A percentile compares a stretch with the other conserved stretches of the same genome.
Conservation (phyloP, 2,329 filamentous ascomycete species). For the Cryphonectria radicalis region DNA sequence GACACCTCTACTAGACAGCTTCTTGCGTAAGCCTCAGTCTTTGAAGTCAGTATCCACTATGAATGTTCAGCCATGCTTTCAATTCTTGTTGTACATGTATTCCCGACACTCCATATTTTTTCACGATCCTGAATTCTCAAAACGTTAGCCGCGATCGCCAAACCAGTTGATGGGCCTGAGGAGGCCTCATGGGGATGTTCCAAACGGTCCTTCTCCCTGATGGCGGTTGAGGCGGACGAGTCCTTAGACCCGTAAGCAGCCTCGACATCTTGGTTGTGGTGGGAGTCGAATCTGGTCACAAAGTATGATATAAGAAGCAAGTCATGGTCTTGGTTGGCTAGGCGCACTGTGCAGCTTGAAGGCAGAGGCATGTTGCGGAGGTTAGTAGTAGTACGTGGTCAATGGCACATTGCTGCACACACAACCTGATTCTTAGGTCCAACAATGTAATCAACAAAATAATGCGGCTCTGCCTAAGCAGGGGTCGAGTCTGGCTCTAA, state of each 20-base stretch:
- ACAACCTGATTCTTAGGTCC: neutral
- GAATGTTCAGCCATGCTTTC: neutral
- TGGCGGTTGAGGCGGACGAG: neutral
- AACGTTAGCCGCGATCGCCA: neutral
- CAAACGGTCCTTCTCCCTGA: neutral
- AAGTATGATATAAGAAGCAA: neutral
- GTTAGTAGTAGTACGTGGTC: neutral
- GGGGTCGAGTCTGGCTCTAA: neutral
- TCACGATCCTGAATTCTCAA: neutral
- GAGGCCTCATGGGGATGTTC: neutral
- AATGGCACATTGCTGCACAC: too few species aligned
- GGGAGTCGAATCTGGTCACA: neutral
- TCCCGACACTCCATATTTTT: neutral
- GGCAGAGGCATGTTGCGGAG: neutral
- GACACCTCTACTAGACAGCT: neutral
- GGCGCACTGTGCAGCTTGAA: neutral
- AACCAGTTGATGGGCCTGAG: neutral
- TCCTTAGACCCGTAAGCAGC: neutral
- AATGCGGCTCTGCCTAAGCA: neutral
- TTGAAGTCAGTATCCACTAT: neutral
- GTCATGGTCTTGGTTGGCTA: neutral
- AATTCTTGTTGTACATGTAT: neutral
- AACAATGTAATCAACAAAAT: neutral
- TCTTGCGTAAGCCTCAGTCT: neutral
- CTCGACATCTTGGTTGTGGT: neutral